Percentiles rank a stretch among this genome's conserved stretches.
These are phyloP conservation scores for Hirsutella rhossiliensis DNA, from an alignment of 2,329 filamentous ascomycete species.

Conservation along the genomic window DNA sequence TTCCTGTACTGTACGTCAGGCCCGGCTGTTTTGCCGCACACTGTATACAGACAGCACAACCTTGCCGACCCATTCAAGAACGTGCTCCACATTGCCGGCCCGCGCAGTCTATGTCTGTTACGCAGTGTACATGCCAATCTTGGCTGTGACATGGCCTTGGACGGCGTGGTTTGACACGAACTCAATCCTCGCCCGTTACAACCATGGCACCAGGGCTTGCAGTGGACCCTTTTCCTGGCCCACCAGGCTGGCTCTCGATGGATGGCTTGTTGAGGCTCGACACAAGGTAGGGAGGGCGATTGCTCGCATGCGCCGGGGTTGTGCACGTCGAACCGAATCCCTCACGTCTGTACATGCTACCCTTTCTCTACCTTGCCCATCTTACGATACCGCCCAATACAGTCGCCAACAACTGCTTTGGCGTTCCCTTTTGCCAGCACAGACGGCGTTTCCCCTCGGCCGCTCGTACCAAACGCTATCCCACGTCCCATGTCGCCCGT, in stretches of 20 bases:
- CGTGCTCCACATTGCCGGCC: not conserved
- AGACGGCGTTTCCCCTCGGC: not conserved
- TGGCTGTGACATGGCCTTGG: slow-evolving; percentile 2
- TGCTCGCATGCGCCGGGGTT: no score
- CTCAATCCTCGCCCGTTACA: slow-evolving; percentile 3
- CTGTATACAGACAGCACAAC: no score
- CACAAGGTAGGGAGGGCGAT: no score
- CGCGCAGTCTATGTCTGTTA: not conserved
- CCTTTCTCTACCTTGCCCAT: no score
- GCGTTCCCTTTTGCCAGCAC: not conserved
- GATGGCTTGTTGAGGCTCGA: no score
- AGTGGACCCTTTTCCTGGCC: not conserved
- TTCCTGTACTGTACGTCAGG: no score
- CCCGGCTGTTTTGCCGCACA: no score
- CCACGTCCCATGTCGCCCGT: not conserved
- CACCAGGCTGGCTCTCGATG: not conserved
- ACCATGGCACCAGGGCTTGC: slow-evolving; percentile 1
- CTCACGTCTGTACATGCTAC: no score
- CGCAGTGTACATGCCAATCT: slow-evolving; percentile 1
- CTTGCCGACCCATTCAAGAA: no score
- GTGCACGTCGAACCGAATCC: no score
- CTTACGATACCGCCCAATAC: no score
- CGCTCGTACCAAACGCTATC: not conserved
- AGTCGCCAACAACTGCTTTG: no score
- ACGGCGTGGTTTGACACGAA: slow-evolving; percentile 1